Conservation (phyloP, 352 stramenopile genomes). For the Phytophthora litchii region DNA sequence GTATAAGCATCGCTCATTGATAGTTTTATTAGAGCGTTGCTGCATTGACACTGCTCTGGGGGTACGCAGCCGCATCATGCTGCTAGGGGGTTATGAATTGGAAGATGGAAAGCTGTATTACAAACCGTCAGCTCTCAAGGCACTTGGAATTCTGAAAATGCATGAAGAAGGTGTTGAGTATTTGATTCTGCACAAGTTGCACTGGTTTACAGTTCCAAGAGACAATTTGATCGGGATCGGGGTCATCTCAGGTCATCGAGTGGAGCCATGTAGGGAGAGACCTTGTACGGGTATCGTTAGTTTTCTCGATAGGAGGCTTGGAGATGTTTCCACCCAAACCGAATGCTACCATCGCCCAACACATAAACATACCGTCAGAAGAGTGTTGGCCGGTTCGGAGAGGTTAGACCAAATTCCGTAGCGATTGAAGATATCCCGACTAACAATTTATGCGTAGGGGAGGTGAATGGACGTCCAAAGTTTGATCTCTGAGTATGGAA, state of each 20-base stretch:
- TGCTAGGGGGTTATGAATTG: slow-evolving; percentile 4
- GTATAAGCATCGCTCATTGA: background rate
- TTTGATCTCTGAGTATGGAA: background rate
- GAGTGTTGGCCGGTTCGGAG: slow-evolving; percentile 2
- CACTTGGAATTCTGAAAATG: slow-evolving; percentile 11
- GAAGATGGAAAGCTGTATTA: slow-evolving; percentile 9
- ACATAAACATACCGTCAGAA: background rate
- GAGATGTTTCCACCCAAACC: background rate
- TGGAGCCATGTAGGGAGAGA: slow-evolving; percentile 11
- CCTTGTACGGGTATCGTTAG: slow-evolving; percentile 7
- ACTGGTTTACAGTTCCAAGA: slow-evolving; percentile 14
- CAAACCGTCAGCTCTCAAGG: slow-evolving; percentile 13
- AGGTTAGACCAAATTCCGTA: slow-evolving; percentile 8
- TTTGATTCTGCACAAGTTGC: slow-evolving; percentile 11
- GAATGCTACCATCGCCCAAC: background rate
- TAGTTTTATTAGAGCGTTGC: slow-evolving; percentile 2
- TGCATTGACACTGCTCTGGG: slow-evolving; percentile 13
- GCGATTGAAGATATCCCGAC: background rate
- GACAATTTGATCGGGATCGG: slow-evolving; percentile 7
- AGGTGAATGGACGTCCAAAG: background rate
- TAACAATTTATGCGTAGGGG: background rate
- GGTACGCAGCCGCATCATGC: background rate
- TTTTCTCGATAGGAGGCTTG: slow-evolving; percentile 14
- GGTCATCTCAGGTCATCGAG: background rate
- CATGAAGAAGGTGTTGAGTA: slow-evolving; percentile 13